Evolutionary conservation across 768 basidiomycete species (phyloP).

Genomic region (Sporobolomyces phaffii): DNA sequence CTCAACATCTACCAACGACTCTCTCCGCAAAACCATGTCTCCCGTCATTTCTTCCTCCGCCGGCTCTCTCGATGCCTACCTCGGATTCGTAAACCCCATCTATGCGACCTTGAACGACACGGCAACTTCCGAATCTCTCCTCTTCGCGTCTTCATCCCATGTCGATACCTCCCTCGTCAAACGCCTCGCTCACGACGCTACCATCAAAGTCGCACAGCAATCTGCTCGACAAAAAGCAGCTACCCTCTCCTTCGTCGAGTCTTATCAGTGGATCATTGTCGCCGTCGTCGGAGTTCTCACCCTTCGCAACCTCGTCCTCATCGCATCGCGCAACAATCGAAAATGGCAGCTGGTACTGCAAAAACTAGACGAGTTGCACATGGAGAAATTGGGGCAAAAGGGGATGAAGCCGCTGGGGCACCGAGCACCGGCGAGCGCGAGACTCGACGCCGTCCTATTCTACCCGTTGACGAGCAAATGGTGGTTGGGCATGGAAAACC

Average conservation of each 20-base stretch:
- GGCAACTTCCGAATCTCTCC: background rate
- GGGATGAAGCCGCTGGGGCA: conserved; percentile 16
- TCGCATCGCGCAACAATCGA: conserved; percentile 14
- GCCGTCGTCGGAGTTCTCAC: conserved; percentile 14
- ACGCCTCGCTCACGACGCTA: background rate
- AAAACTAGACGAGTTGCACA: conserved; percentile 19
- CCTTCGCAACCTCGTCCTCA: conserved; percentile 6
- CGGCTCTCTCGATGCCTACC: background rate
- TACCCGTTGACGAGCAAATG: conserved; percentile 17
- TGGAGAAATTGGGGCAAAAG: conserved; percentile 14
- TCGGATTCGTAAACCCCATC: background rate
- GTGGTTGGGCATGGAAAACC: conserved; percentile 17
- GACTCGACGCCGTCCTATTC: conserved; percentile 15
- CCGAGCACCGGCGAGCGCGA: conserved; percentile 14
- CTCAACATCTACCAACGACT: background rate
- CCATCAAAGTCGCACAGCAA: background rate
- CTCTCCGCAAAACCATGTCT: background rate
- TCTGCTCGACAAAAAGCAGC: conserved; percentile 18
- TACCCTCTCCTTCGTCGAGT: conserved; percentile 12
- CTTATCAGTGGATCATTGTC: conserved; percentile 29
- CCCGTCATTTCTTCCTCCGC: background rate
- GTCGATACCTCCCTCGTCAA: conserved; percentile 1
- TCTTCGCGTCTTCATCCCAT: background rate
- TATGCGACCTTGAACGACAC: background rate
- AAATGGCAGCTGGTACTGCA: conserved; percentile 16